Base-by-base conservation (phyloP, 108 stramenopile genomes). In the Cyclotella baltica region DNA sequence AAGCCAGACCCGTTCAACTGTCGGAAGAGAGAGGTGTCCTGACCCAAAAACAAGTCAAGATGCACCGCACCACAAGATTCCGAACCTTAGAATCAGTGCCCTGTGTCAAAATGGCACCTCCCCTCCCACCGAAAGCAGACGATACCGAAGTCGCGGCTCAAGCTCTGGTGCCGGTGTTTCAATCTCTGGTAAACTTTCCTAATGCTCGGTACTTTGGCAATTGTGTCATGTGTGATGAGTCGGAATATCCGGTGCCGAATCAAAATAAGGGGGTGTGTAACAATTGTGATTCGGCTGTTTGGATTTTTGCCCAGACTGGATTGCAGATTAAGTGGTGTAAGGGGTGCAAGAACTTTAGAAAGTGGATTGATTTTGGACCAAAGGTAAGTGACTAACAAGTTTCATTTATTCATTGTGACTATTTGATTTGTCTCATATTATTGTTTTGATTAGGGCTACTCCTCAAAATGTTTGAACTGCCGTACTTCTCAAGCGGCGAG, bases 271-370 rank as follows among this genome's bases (percentile, higher is more conserved):
- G 81, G 18, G 77, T 83, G 36, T 83, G 81, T 30, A 83, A 72
- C 36, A 78, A 66, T 20, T 83, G 81, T 46, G 81, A 83, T 59
- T 69, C 72, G 6, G 71, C 77, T 5, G 72, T 83, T 15, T 83
- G 81, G 81, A 56, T 83, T 25, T 20, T 78, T 11, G 40, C 62
- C n/a, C 33, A 62, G 28, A 67, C 63, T 31, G 81, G 81, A 58
- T 64, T 83, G 65, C 71, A 83, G 29, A 73, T 83, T 55, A 77
- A 78, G 57, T 83, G 81, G 81, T 83, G 81, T 28, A 83, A 83
- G 65, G 81, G 81, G 35, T 83, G 81, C 70, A 83, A 83, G 57
- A 83, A 83, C 70, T 83, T 83, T 61, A 63, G 57, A 19, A 83
- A 77, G 46, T 83, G 81, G 81, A 35, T 73, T 48, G 81, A 72